phyloP scores from a whole-genome alignment of 345 rosid genomes.

The Hirschfeldia incana region DNA sequence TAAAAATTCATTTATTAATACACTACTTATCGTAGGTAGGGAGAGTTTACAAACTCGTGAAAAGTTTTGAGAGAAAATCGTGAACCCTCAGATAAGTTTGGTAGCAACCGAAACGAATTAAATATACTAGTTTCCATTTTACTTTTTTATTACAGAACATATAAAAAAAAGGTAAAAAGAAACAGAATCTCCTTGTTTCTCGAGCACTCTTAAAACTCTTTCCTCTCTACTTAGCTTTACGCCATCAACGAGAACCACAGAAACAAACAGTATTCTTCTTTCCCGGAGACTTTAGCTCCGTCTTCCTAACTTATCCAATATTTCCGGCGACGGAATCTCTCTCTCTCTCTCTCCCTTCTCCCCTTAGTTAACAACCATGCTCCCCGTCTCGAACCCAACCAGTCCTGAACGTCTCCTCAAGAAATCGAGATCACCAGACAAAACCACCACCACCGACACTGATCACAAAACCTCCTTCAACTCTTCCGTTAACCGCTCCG shows the following conservation, averaged over 20 bases:
- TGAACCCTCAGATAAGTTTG: conserved; percentile 15
- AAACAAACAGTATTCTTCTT: neutral
- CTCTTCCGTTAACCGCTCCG: conserved; percentile 33
- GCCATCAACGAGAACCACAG: conserved; percentile 28
- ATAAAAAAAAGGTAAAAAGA: neutral
- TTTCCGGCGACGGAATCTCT: conserved; percentile 36
- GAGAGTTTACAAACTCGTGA: neutral
- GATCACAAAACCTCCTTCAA: conserved; percentile 49
- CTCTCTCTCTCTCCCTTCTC: neutral
- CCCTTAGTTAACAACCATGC: conserved; percentile 38
- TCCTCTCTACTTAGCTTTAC: conserved; percentile 35
- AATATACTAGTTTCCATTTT: conserved; percentile 10
- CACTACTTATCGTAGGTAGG: neutral
- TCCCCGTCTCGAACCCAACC: conserved; percentile 49
- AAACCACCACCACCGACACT: conserved; percentile 17
- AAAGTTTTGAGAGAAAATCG: neutral
- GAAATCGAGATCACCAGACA: conserved; percentile 39
- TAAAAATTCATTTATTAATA: neutral
- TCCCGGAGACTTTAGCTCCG: conserved; percentile 11
- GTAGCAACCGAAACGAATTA: neutral
- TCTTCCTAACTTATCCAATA: neutral
- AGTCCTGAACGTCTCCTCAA: conserved; percentile 47
- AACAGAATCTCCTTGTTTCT: conserved; percentile 35
- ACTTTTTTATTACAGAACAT: neutral
- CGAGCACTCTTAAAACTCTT: conserved; percentile 24